Conservation (phyloP, 257 asterid genomes). For the Fraxinus quadrangulata region DNA sequence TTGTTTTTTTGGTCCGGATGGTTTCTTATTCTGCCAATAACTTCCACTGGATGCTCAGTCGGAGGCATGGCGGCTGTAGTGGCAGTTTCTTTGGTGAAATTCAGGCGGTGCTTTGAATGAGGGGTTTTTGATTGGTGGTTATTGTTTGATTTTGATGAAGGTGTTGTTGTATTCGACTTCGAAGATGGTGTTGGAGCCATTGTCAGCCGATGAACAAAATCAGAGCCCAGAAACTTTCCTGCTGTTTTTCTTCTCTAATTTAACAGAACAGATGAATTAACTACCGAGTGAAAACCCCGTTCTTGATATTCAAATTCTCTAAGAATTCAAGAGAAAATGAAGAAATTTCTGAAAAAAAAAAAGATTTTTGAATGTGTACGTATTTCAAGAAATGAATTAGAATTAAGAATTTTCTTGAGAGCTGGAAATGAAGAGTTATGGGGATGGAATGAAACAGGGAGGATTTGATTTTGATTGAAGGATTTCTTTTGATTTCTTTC, state of each 20-base stretch:
- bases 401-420: conserved; percentile 10
- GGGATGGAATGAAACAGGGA: conserved; percentile 11
- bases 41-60: conserved; percentile 94
- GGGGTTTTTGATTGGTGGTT: conserved; percentile 63
- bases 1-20: conserved; percentile 61
- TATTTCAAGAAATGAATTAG: not conserved
- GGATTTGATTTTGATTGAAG: conserved; percentile 7
- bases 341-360: not conserved
- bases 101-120: conserved; percentile 59
- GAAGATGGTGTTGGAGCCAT: conserved; percentile 73
- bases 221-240: not conserved
- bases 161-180: conserved; percentile 41
- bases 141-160: conserved; percentile 39
- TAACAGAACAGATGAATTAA: not conserved
- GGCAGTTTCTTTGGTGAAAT: conserved; percentile 45
- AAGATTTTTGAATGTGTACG: conserved; percentile 16
- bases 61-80: conserved; percentile 35
- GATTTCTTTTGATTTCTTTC: conserved; percentile 7
- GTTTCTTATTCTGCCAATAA: conserved; percentile 78
- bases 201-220: not conserved
- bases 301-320: not conserved
- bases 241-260: not conserved
- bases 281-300: not conserved
- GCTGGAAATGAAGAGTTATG: conserved; percentile 3
- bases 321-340: not conserved